Evolutionary conservation across 192 early-diverging fungal species (phyloP).

Genomic region (Piromyces finnis): DNA sequence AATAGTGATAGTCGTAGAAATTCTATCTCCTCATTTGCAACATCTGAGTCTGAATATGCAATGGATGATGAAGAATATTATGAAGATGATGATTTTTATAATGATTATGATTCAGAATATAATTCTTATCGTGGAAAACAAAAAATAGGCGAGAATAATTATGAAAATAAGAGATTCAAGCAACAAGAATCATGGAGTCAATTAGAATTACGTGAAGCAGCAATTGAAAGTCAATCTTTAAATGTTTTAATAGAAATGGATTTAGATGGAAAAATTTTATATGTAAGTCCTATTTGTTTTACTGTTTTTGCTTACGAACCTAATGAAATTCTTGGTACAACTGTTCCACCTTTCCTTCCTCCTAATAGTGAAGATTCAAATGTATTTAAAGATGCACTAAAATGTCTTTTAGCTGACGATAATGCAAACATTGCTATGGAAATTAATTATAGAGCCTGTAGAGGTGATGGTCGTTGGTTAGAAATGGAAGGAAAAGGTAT

Average conservation of each 20-base stretch:
- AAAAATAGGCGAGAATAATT: not conserved
- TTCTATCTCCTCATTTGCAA: slow-evolving; percentile 7
- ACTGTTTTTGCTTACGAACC: slow-evolving; percentile 47
- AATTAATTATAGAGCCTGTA: slow-evolving; percentile 31
- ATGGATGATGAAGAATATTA: not conserved
- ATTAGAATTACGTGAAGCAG: slow-evolving; percentile 33
- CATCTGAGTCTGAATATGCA: slow-evolving; percentile 2
- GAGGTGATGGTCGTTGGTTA: slow-evolving; percentile 28
- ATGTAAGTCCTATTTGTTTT: slow-evolving; percentile 49
- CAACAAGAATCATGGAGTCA: slow-evolving; percentile 5
- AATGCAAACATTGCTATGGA: slow-evolving; percentile 34
- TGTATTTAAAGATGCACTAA: slow-evolving; percentile 40
- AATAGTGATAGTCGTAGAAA: slow-evolving; percentile 1
- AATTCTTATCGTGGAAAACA: not conserved
- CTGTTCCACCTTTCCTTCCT: slow-evolving; percentile 30
- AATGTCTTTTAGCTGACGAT: slow-evolving; percentile 29
- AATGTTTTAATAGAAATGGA: slow-evolving; percentile 65
- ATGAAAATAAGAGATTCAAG: slow-evolving; percentile 4
- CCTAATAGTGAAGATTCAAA: slow-evolving; percentile 23
- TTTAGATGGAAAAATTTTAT: slow-evolving; percentile 31
- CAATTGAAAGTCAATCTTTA: slow-evolving; percentile 42
- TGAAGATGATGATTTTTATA: slow-evolving; percentile 2
- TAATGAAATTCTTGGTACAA: slow-evolving; percentile 17
- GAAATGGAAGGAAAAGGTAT: slow-evolving; percentile 77
- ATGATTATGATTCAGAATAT: slow-evolving; percentile 1